Evolutionary conservation across 2,329 filamentous ascomycete species (phyloP).

Genomic region (Calonectria honghensis): DNA sequence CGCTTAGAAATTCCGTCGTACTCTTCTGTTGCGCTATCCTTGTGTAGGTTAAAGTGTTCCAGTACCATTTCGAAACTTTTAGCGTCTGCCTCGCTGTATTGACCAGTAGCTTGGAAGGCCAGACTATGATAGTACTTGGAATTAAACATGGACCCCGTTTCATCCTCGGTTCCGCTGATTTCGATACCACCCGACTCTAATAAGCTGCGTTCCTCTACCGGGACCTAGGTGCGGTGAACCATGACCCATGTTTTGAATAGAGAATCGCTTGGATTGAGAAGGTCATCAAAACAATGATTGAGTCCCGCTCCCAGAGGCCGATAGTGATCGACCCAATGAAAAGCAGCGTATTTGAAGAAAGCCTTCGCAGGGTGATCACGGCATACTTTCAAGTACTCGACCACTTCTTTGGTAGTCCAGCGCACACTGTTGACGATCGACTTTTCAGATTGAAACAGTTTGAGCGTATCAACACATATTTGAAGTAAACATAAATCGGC

Average conservation of each 20-base stretch:
- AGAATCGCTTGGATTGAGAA: neutral
- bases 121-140: no score
- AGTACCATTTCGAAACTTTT: neutral
- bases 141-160: neutral
- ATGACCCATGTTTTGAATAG: neutral
- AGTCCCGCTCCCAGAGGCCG: neutral
- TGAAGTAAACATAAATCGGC: neutral
- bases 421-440: neutral
- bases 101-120: no score
- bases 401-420: neutral
- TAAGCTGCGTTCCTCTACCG: neutral
- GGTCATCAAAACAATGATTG: neutral
- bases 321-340: conserved; percentile 2
- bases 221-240: neutral
- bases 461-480: neutral
- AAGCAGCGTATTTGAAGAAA: neutral
- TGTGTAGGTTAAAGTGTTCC: conserved; percentile 1
- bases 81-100: neutral
- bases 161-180: neutral
- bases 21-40: neutral
- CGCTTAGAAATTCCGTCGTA: neutral
- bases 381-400: neutral
- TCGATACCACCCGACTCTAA: neutral
- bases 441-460: neutral
- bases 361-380: neutral